Base-by-base conservation (phyloP, 1,139 yeast genomes). In the Casaregolazyma lundiana region DNA sequence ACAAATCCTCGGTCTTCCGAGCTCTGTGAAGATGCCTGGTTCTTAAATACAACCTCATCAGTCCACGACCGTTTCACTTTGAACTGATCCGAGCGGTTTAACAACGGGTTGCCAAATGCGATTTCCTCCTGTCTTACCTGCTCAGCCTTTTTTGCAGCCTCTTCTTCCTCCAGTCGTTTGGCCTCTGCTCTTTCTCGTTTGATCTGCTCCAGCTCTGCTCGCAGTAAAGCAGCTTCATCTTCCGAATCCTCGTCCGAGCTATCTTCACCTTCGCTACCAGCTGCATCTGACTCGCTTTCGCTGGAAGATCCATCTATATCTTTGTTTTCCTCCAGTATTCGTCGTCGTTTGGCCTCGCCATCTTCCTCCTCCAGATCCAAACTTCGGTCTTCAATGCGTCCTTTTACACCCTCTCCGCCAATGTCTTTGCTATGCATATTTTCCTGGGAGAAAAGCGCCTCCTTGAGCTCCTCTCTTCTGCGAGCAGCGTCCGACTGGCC, bases 201-300 rank as follows among this genome's bases (percentile, higher is more conserved):
- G 51, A 81, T 72, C 53, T 75, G 75, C 35, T 72, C 76, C 19
- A 84, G 66, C 57, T 84, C 90, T 36, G 69, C 66, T 56, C 75
- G 58, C 13, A 80, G 65, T 15, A 66, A 69, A 34, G 55, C 68
- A n/a, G 58, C 58, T 19, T 62, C 67, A 24, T 57, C 63, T 18
- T 53, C 60, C 11, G 51, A 51, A 26, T 55, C 60, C 16, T 53
- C 56, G 16, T 53, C 59, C 6, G 63, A 69, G 41, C 54, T 60
- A 8, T 44, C 46, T 7, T 38, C 37, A 22, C 50, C 38, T 6
- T 38, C 43, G n/a, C 36, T 43, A 8, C 30, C 43, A 38, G 7
- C 37, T 17, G 13, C 29, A 8, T 22, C 38, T 6, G 13, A 16
- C 17, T 22, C 38, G 13, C 22, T n/a, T 13, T 41, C 39, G 32